Evolutionary conservation across 2,329 filamentous ascomycete genomes (phyloP).

Genomic region (Clonostachys sp.): DNA sequence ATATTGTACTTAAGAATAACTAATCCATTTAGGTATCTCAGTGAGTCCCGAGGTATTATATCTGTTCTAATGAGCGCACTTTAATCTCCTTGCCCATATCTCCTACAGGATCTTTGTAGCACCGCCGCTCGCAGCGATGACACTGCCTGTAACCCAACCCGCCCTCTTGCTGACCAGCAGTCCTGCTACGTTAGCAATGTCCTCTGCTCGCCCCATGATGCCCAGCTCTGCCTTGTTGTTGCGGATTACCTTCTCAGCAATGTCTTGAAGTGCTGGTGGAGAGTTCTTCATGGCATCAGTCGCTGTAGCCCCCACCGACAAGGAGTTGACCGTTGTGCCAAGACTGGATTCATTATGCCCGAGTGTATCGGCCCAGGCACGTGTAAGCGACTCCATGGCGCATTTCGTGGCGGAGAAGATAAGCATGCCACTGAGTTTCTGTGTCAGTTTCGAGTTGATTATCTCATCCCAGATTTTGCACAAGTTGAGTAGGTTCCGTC

Average conservation of each 20-base stretch:
- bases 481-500: too few species aligned
- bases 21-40: too few species aligned
- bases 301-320: constrained; percentile 21
- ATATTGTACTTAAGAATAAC: too few species aligned
- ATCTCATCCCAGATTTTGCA: too few species aligned
- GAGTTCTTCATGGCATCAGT: constrained; percentile 25
- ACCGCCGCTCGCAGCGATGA: constrained; percentile 26
- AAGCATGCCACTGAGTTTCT: constrained; percentile 11
- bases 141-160: constrained; percentile 26
- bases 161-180: constrained; percentile 22
- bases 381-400: constrained; percentile 24
- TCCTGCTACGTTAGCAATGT: constrained; percentile 26
- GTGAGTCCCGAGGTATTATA: too few species aligned
- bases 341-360: constrained; percentile 25
- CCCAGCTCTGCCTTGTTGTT: too few species aligned
- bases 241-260: too few species aligned
- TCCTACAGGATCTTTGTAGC: constrained; percentile 20
- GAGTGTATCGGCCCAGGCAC: constrained; percentile 26
- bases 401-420: constrained; percentile 26
- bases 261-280: constrained; percentile 12
- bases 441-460: too few species aligned
- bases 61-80: too few species aligned
- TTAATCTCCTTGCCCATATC: not conserved
- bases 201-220: constrained; percentile 21
- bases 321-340: constrained; percentile 26